Evolutionary conservation across 106 monocot genomes (phyloP).

Genomic region (Cymbidium sinense): DNA sequence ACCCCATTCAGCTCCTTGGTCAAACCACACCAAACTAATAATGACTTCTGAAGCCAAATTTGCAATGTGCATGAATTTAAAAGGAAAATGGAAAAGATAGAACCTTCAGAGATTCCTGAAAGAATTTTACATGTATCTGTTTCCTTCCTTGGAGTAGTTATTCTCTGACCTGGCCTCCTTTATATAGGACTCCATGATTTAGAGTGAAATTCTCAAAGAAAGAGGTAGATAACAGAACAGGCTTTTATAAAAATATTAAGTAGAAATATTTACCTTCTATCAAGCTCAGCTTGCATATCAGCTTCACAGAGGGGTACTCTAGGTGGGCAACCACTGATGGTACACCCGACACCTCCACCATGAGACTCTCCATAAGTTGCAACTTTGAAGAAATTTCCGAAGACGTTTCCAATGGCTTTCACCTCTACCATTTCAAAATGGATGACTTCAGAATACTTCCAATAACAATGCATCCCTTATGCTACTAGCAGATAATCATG

Average conservation of each 20-base stretch:
- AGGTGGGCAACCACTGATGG: constrained; percentile 87
- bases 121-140: constrained; percentile 88
- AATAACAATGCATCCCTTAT: not conserved
- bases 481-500: not conserved
- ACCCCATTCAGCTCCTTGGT: too few relatives aligned
- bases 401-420: constrained; percentile 63
- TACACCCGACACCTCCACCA: constrained; percentile 94
- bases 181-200: not conserved
- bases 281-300: constrained; percentile 88
- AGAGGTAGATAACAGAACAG: not conserved
- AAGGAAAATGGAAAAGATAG: not conserved
- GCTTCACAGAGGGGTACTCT: constrained; percentile 73
- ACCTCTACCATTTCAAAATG: constrained; percentile 46
- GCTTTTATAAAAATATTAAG: not conserved
- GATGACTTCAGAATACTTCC: not conserved
- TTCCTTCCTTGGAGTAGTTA: constrained; percentile 97
- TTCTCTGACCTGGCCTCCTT: constrained; percentile 99
- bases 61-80: not conserved
- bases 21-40: not conserved
- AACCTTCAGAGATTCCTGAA: constrained; percentile 76
- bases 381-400: constrained; percentile 77
- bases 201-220: not conserved
- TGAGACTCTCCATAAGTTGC: constrained; percentile 93
- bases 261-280: constrained; percentile 51
- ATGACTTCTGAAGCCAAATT: not conserved